A percentile compares a stretch with the other conserved stretches of the same genome.
Evolutionary conservation across 257 asterid genomes (phyloP).

Genomic region (Jacaranda copaia): DNA sequence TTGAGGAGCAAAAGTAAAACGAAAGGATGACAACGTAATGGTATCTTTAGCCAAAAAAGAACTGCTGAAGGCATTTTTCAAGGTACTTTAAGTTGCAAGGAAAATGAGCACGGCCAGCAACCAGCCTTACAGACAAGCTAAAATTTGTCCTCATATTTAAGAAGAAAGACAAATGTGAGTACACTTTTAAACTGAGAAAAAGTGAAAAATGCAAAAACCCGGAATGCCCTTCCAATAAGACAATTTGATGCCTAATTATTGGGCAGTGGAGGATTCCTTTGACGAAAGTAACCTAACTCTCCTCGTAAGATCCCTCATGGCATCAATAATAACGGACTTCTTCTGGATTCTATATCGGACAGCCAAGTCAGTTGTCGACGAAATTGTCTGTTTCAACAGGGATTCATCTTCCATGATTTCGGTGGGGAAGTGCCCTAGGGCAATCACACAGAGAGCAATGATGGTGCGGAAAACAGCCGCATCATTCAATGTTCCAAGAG

Average conservation of each 20-base stretch:
- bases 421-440: slow-evolving; percentile 80
- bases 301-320: slow-evolving; percentile 70
- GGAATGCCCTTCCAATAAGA: neutral
- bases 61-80: neutral
- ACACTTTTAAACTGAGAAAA: neutral
- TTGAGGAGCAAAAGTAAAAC: neutral
- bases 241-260: slow-evolving; percentile 23
- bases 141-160: neutral
- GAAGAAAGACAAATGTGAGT: neutral
- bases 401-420: slow-evolving; percentile 91
- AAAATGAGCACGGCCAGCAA: neutral
- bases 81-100: neutral
- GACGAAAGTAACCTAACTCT: slow-evolving; percentile 59
- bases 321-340: slow-evolving; percentile 71
- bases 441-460: slow-evolving; percentile 79
- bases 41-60: neutral
- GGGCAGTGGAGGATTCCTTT: slow-evolving; percentile 41
- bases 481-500: slow-evolving; percentile 70
- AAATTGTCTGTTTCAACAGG: slow-evolving; percentile 51
- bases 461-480: slow-evolving; percentile 67
- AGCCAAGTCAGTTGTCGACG: slow-evolving; percentile 70
- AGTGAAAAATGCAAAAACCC: neutral
- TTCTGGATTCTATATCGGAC: slow-evolving; percentile 73
- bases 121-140: neutral
- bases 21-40: neutral